These are phyloP conservation scores for Coprinopsis sp. DNA, from an alignment of 768 basidiomycete species.

Conservation along the genomic window DNA sequence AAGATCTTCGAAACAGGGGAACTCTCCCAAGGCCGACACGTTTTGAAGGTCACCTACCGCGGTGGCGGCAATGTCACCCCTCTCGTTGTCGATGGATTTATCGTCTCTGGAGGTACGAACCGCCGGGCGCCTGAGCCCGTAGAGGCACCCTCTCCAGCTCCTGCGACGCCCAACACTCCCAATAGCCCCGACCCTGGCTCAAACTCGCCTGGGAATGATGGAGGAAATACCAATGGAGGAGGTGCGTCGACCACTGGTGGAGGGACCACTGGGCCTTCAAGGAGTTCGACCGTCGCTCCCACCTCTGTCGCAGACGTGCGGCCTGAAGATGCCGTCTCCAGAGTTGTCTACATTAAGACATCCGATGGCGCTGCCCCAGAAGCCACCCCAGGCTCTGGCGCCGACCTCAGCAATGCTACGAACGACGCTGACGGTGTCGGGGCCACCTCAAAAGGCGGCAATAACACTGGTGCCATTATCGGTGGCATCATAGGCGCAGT, in stretches of 20 bases:
- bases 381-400: neutral
- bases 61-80: neutral
- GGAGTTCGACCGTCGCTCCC: too few species aligned
- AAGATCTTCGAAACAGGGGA: neutral
- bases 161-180: neutral
- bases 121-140: neutral
- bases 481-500: neutral
- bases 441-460: too few species aligned
- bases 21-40: constrained; percentile 4
- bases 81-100: neutral
- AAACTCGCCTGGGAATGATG: neutral
- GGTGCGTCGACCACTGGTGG: neutral
- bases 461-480: neutral
- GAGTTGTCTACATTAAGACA: neutral
- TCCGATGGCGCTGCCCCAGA: neutral
- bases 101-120: neutral
- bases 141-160: neutral
- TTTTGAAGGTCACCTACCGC: neutral
- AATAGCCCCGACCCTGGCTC: neutral
- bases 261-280: too few species aligned
- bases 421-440: neutral
- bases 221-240: neutral
- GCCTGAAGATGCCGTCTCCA: neutral
- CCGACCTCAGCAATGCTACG: neutral
- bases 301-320: too few species aligned